These are phyloP conservation scores for Orbilia javanica DNA, from an alignment of 2,329 filamentous ascomycete genomes.

Conservation along the genomic window DNA sequence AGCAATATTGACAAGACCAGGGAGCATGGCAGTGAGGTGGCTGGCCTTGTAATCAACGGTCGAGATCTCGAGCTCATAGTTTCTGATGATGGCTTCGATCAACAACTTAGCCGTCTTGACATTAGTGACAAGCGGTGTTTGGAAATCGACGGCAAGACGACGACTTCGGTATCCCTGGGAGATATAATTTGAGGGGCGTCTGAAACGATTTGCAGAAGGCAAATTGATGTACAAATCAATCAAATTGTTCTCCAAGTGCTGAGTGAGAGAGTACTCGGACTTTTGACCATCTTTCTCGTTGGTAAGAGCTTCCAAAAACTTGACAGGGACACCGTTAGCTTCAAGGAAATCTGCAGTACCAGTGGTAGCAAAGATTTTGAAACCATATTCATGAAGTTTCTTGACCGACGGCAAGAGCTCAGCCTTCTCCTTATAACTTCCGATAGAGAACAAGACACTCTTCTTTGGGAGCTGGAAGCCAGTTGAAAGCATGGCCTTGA, in stretches of 20 bases:
- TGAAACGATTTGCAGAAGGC: constrained; percentile 97
- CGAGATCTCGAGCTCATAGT: constrained; percentile 85
- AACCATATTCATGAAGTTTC: constrained; percentile 90
- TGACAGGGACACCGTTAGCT: constrained; percentile 89
- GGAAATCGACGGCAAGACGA: constrained; percentile 97
- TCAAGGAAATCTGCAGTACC: constrained; percentile 97
- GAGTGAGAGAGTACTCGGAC: constrained; percentile 95
- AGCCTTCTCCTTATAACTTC: constrained; percentile 96
- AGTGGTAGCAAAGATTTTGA: constrained; percentile 94
- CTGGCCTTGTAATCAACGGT: constrained; percentile 93
- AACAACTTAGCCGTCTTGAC: constrained; percentile 99
- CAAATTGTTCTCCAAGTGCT: constrained; percentile 96
- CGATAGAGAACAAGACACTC: constrained; percentile 94
- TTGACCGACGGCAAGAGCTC: constrained; percentile 94
- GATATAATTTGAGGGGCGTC: constrained; percentile 97
- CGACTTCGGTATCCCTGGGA: constrained; percentile 96
- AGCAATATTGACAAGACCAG: constrained; percentile 82
- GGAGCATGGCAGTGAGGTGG: constrained; percentile 79
- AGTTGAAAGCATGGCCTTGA: constrained; percentile 94
- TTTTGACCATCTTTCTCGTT: constrained; percentile 82
- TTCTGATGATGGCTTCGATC: constrained; percentile 90
- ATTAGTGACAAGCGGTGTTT: constrained; percentile 96
- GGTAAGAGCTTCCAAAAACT: constrained; percentile 90
- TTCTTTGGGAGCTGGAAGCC: constrained; percentile 96
- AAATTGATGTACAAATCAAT: constrained; percentile 99